Evolutionary conservation across 805 yeast species (phyloP).

Genomic region (Teunomyces lycoperdinae): DNA sequence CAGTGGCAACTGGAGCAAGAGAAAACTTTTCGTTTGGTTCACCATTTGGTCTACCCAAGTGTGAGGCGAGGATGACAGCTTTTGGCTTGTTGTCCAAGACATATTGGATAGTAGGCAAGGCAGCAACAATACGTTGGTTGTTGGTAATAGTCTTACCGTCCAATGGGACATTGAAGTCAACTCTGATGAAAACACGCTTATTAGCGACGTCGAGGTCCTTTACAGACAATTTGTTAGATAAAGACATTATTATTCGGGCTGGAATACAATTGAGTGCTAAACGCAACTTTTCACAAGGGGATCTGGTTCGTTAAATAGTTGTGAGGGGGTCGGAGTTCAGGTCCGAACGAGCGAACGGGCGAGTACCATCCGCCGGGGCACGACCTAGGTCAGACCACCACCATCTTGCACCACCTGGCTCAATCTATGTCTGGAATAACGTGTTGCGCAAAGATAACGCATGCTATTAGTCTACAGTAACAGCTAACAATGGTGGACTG

Average conservation of each 20-base stretch:
- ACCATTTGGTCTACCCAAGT: conserved; percentile 99
- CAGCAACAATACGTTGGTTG: conserved; percentile 99
- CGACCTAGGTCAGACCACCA: conserved; percentile 3
- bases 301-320: conserved; percentile 1
- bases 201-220: conserved; percentile 81
- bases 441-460: not conserved
- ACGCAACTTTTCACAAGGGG: not conserved
- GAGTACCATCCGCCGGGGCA: conserved; percentile 5
- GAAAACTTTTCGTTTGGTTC: conserved; percentile 83
- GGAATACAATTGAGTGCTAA: conserved; percentile 1
- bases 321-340: conserved; percentile 3
- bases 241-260: conserved; percentile 62
- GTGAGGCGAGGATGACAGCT: conserved; percentile 91
- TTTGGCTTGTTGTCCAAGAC: conserved; percentile 90
- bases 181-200: conserved; percentile 98
- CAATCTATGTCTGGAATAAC: not conserved
- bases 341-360: conserved; percentile 2
- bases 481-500: not conserved
- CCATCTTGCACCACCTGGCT: not conserved
- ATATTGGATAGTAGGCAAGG: conserved; percentile 96
- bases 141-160: conserved; percentile 97
- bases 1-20: conserved; percentile 88
- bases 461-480: not conserved
- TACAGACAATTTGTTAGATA: conserved; percentile 90
- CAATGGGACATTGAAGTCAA: conserved; percentile 92